Base-by-base conservation (phyloP, 1,284 basidiomycete species). In the Sporisorium sorghi region DNA sequence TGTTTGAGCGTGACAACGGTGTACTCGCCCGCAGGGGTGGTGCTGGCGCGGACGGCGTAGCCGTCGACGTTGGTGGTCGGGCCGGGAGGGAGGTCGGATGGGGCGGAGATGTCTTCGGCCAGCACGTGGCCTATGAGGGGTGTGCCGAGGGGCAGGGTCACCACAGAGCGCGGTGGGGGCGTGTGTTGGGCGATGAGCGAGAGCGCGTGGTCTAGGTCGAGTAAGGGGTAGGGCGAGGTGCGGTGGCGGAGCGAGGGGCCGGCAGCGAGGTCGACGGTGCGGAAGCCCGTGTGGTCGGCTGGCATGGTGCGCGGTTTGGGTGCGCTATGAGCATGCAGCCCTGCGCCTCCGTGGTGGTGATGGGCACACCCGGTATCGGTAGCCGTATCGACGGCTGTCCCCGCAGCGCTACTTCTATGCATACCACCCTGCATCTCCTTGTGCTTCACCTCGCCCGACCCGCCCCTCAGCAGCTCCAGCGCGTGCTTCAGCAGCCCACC, bases 21-120 rank as follows among this genome's bases (percentile, higher is more conserved):
- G 85, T 93, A 94, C 7, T 87, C 84, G 4, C 90, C 91, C 4
- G 90, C 87, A 0, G 86, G 59, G 0, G 76, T 75, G 9, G 67
- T 46, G 39, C 56, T 39, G 3, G 84, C 74, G 40, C 75, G 88
- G 2, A 94, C 84, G 1, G 93, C 93, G 81, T 95, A 95, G 1
- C 93, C 93, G 81, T 94, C 93, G 11, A 93, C 92, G 69, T 90
- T 94, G 7, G 92, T 93, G 0, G 92, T 93, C 5, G 86, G 85
- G 0, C 68, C 73, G 2, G 68, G 69, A 0, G 85, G 85, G 0
- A 84, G 67, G 76, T 92, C 87, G 42, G 88, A 86, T 0, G 88
- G 85, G 1, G 92, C 90, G 58, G 86, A 85, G 0, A 94, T 88
- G 65, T 92, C 90, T 80, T 93, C 90, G 0, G 92, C 92, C 2